A percentile compares a stretch with the other conserved stretches of the same genome.
Conservation (phyloP, 768 basidiomycete species). For the Flagelloscypha sp. region DNA sequence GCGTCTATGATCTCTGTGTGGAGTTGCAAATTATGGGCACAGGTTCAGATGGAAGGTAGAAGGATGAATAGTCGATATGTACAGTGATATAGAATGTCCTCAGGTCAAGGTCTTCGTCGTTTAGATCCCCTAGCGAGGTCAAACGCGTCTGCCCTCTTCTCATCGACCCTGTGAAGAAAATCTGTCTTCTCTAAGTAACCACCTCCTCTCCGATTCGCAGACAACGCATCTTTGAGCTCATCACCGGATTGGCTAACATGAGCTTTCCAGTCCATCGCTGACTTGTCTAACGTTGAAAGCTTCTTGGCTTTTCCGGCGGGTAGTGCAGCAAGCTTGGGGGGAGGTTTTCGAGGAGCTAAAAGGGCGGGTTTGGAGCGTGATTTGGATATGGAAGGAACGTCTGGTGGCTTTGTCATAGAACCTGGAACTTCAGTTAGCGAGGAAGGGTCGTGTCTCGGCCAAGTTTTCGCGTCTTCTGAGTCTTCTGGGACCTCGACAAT, state of each 20-base stretch:
- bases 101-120: constrained; percentile 34
- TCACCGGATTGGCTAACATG: constrained; percentile 42
- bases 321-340: constrained; percentile 44
- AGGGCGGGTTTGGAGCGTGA: constrained; percentile 23
- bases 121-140: constrained; percentile 52
- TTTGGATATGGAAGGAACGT: constrained; percentile 8
- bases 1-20: no score
- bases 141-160: constrained; percentile 56
- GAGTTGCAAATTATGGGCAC: no score
- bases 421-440: constrained; percentile 10
- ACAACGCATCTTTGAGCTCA: constrained; percentile 60
- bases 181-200: constrained; percentile 84
- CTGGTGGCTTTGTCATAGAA: constrained; percentile 3
- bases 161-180: constrained; percentile 69
- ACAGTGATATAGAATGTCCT: no score
- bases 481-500: constrained; percentile 64
- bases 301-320: constrained; percentile 61
- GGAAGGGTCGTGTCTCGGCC: constrained; percentile 53
- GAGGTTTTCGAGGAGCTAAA: constrained; percentile 62
- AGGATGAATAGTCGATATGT: no score
- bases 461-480: constrained; percentile 69
- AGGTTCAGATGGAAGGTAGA: no score
- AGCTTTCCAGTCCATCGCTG: constrained; percentile 76
- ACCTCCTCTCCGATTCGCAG: constrained; percentile 62
- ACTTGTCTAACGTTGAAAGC: constrained; percentile 78